Evolutionary conservation across 1,139 yeast genomes (phyloP).

Genomic region (Suhomyces anneliseae): DNA sequence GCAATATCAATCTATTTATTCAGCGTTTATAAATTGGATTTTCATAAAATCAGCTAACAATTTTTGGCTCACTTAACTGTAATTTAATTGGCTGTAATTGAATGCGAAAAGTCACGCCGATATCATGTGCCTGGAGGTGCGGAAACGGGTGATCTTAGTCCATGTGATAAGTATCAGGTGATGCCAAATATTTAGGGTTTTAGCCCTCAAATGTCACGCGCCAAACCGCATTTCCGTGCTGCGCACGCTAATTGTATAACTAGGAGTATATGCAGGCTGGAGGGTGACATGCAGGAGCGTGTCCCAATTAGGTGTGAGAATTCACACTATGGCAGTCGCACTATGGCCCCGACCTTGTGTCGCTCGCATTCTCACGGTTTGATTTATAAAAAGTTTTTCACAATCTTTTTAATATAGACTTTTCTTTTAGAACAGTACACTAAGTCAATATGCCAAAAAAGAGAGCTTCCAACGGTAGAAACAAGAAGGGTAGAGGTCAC

Average conservation of each 20-base stretch:
- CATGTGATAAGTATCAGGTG: constrained; percentile 1
- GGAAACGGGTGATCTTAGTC: constrained; percentile 2
- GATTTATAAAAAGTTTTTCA: constrained; percentile 13
- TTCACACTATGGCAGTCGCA: background rate
- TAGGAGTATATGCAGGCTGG: no score
- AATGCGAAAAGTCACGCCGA: background rate
- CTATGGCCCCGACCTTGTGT: background rate
- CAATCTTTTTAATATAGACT: constrained; percentile 12
- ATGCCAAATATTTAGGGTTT: background rate
- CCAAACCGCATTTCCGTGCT: background rate
- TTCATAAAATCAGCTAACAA: constrained; percentile 17
- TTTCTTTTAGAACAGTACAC: constrained; percentile 20
- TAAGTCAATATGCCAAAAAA: constrained; percentile 91
- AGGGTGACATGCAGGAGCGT: background rate
- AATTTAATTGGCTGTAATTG: constrained; percentile 14
- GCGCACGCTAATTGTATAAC: background rate
- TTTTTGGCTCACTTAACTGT: constrained; percentile 12
- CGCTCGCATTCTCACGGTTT: background rate
- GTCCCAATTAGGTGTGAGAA: background rate
- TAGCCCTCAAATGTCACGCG: background rate
- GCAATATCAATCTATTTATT: constrained; percentile 9
- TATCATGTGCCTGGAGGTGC: background rate
- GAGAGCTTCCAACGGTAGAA: constrained; percentile 99
- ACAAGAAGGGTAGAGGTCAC: constrained; percentile 99
- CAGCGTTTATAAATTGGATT: constrained; percentile 8